These are phyloP conservation scores for Tuber indicum DNA, from an alignment of 495 filamentous ascomycete species.

Conservation along the genomic window DNA sequence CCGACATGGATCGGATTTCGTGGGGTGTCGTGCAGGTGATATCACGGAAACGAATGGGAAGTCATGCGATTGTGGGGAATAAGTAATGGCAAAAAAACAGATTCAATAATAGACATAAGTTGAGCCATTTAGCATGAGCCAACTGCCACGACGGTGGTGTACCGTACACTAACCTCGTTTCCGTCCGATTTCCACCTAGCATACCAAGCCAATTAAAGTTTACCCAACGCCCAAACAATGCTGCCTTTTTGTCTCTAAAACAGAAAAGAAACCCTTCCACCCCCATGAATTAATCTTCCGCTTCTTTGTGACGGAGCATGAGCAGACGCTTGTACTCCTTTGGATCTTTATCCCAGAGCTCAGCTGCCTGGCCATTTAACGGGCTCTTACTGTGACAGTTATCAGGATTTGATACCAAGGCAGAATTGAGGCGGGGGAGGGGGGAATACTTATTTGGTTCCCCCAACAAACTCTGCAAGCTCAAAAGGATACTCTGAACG, in stretches of 20 bases:
- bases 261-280: constrained; percentile 1
- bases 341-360: constrained; percentile 87
- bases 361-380: constrained; percentile 90
- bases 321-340: constrained; percentile 69
- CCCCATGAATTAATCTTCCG: constrained; percentile 27
- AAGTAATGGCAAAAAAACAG: background rate
- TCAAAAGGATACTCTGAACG: constrained; percentile 83
- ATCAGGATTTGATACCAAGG: constrained; percentile 6
- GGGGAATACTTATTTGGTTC: constrained; percentile 89
- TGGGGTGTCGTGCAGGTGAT: background rate
- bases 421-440: background rate
- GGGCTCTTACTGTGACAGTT: constrained; percentile 67
- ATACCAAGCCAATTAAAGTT: constrained; percentile 2
- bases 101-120: background rate
- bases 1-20: background rate
- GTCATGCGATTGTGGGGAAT: background rate
- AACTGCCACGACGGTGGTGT: background rate
- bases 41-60: background rate
- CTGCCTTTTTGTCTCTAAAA: constrained; percentile 4
- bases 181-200: background rate
- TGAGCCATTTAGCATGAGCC: background rate
- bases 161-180: background rate
- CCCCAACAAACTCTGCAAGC: constrained; percentile 87
- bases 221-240: constrained; percentile 2
- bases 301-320: constrained; percentile 41